A percentile compares a stretch with the other conserved stretches of the same genome.
These are phyloP conservation scores for Ogataea chonburiensis DNA, from an alignment of 805 yeast genomes.

Conservation along the genomic window DNA sequence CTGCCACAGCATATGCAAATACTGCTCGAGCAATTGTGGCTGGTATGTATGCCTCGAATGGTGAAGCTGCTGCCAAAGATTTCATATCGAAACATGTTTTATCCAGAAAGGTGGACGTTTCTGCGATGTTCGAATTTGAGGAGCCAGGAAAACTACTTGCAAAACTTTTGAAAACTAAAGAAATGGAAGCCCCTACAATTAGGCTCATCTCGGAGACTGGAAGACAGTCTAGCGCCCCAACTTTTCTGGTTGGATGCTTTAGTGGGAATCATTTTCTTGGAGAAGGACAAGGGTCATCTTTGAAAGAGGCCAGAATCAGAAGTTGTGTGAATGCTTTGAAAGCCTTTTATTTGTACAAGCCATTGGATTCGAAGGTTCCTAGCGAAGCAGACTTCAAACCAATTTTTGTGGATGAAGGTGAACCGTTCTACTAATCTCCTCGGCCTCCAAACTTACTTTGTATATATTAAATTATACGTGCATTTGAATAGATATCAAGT, in stretches of 20 bases:
- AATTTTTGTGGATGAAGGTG: conserved; percentile 36
- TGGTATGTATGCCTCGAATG: conserved; percentile 73
- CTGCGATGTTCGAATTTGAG: conserved; percentile 72
- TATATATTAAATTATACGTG: conserved; percentile 18
- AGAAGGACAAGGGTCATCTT: conserved; percentile 90
- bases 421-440: conserved; percentile 30
- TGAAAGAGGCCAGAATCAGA: conserved; percentile 88
- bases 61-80: conserved; percentile 58
- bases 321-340: conserved; percentile 89
- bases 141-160: conserved; percentile 85
- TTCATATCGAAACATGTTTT: conserved; percentile 76
- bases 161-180: conserved; percentile 71
- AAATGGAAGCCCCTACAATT: conserved; percentile 70
- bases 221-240: conserved; percentile 76
- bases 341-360: conserved; percentile 90
- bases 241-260: conserved; percentile 89
- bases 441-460: conserved; percentile 5
- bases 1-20: conserved; percentile 51
- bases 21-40: conserved; percentile 83
- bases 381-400: conserved; percentile 49
- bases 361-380: conserved; percentile 62
- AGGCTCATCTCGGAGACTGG: conserved; percentile 93
- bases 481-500: conserved; percentile 1
- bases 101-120: conserved; percentile 77
- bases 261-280: conserved; percentile 81